Base-by-base conservation (phyloP, 306 rosid genomes). In the Prunus mira region DNA sequence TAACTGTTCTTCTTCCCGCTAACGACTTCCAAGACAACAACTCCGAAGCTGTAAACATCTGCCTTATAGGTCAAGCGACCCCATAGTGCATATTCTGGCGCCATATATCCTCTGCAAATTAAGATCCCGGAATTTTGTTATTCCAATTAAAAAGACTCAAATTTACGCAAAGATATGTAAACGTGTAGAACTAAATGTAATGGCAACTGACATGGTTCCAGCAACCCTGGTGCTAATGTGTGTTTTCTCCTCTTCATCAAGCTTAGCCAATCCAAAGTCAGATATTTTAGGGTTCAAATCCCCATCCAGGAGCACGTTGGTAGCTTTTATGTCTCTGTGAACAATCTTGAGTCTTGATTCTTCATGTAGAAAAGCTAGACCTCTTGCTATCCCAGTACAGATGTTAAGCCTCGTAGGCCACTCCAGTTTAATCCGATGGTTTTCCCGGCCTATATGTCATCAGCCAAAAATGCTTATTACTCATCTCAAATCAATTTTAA, bases 291-390 rank as follows among this genome's bases (percentile, higher is more conserved):
- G 90, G 65, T 88, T 84, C 54, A 88, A 77, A 17, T 84, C 73
- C 12, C 75, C 70, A 30, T 90, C 90, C 0, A 90, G 83, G 45
- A 90, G 69, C 76, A 86, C 90, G 73, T 90, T 90, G 47, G 95
- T 81, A 64, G 95, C 89, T 78, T 90, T 88, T 77, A 90, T 88
- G 80, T 86, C 95, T 86, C 85, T 79, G 67, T 90, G 95, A 51
- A 88, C 89, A 57, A 86, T 88, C 84, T 86, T 88, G 78, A 90
- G 65, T 72, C 88, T 86, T 65, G 92, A 88, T 74, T 86, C 86
- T 68, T 86, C 92, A 8, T 86, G 89, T 11, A 90, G 90, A 83
- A 86, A 90, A 43, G 89, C 88, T 66, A 90, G 75, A 66, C 89
- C 96, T 84, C 80, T 86, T 3, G 96, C 91, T 67, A 88, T 78